phyloP scores from a whole-genome alignment of 1,139 yeast genomes.

The Taiozyma sp. region DNA sequence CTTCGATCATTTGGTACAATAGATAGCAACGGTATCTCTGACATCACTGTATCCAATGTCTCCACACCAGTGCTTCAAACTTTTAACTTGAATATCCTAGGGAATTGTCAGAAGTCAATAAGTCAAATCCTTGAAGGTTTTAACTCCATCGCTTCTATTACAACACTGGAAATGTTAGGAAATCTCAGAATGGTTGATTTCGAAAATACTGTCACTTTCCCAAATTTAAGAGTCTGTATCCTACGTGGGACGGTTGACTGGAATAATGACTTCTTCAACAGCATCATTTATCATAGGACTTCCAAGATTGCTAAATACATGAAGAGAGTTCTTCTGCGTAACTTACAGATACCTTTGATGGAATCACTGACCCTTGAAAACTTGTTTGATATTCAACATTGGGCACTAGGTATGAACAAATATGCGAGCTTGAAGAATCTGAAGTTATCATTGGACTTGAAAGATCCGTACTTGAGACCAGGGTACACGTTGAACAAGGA shows the following conservation, averaged over 20 bases:
- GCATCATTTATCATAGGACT: neutral
- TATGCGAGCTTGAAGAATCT: neutral
- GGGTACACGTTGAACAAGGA: neutral
- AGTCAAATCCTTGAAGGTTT: neutral
- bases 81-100: neutral
- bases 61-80: neutral
- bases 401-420: neutral
- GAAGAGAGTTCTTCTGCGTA: neutral
- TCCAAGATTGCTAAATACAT: neutral
- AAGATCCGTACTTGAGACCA: neutral
- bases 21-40: neutral
- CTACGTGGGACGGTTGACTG: neutral
- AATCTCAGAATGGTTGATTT: neutral
- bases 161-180: neutral
- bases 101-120: neutral
- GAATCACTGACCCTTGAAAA: constrained; percentile 1
- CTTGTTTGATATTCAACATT: constrained; percentile 2
- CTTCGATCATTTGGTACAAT: neutral
- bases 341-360: neutral
- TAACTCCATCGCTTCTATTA: neutral
- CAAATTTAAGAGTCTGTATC: neutral
- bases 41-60: neutral
- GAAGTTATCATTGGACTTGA: constrained; percentile 1
- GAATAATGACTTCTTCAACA: neutral
- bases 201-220: neutral